Evolutionary conservation across 2,329 filamentous ascomycete genomes (phyloP), one percentile per base, ranked within the genome.

Genomic region (Aureobasidium vineae): DNA sequence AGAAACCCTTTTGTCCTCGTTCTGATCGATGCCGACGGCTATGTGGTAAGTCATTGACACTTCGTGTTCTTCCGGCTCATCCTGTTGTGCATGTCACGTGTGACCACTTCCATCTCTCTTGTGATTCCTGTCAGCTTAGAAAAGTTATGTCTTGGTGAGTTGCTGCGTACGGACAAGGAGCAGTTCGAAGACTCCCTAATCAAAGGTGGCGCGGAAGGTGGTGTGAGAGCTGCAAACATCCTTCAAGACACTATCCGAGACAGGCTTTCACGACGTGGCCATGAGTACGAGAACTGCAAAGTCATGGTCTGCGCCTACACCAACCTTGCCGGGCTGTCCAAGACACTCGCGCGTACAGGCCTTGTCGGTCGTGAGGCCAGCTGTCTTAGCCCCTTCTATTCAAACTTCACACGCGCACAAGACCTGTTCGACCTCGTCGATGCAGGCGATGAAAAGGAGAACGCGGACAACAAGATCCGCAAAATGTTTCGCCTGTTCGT

Each of bases 341-440:
- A 83, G 70, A 76, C 75, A 5, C 75, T 87, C 3, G 78, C 79
- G 28, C 82, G 79, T 43, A 74, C 77, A 28, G 83, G 82, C 8
- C 75, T 87, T 2, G 75, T 78, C 16, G 84, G 85, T 0, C 70
- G 82, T 4, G 84, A 88, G 66, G 83, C 84, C 68, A 81, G 85
- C 1, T 57, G 36, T 7, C 72, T 88, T 4, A 77, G 83, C 0
- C 78, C 83, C 0, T 87, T 88, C 68, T 77, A 81, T 2, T 81
- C 85, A 7, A 82, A 80, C 60, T 88, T 88, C 72, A 86, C 83
- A 53, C 77, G 83, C 16, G 82, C 84, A 0, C 83, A 84, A 57
- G 83, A 83, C 33, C 76, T 87, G 0, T 85, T 85, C 67, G 86
- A 88, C 70, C 87, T 86, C 70, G 78, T 87, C 19, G 86, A 88